phyloP scores from a whole-genome alignment of 805 yeast genomes.

The Barnettozyma siamensis region DNA sequence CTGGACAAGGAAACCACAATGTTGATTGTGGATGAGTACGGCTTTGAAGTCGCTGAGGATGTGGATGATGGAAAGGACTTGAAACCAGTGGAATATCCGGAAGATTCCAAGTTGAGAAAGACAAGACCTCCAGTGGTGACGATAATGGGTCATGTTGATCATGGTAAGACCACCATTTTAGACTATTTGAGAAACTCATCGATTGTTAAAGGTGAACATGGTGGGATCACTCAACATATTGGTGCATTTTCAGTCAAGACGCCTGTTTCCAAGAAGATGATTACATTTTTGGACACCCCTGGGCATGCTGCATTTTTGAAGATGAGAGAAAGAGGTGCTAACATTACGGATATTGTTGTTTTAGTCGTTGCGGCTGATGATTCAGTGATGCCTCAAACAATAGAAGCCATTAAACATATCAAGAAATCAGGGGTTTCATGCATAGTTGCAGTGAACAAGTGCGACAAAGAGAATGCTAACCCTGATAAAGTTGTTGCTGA shows the following conservation, averaged over 20 bases:
- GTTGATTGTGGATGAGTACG: slow-evolving; percentile 84
- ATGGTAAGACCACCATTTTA: slow-evolving; percentile 92
- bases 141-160: slow-evolving; percentile 98
- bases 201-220: slow-evolving; percentile 79
- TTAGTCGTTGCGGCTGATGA: slow-evolving; percentile 97
- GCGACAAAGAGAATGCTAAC: slow-evolving; percentile 74
- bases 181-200: slow-evolving; percentile 83
- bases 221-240: slow-evolving; percentile 96
- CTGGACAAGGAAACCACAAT: slow-evolving; percentile 82
- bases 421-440: slow-evolving; percentile 74
- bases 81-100: slow-evolving; percentile 44
- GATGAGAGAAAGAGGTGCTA: slow-evolving; percentile 96
- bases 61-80: slow-evolving; percentile 35
- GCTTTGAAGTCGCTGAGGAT: slow-evolving; percentile 47
- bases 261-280: slow-evolving; percentile 63
- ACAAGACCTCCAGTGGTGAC: slow-evolving; percentile 92
- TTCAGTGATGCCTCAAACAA: slow-evolving; percentile 95
- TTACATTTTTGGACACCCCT: slow-evolving; percentile 94
- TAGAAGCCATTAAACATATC: slow-evolving; percentile 92
- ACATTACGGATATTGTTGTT: slow-evolving; percentile 84
- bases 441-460: slow-evolving; percentile 89
- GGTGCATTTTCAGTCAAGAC: slow-evolving; percentile 93
- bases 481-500: slow-evolving; percentile 75
- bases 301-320: slow-evolving; percentile 96
- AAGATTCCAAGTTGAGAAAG: slow-evolving; percentile 42